Percentiles rank a stretch among this genome's conserved stretches.
Evolutionary conservation across 2,329 filamentous ascomycete species (phyloP).

Genomic region (Taxawa tesnikishii): DNA sequence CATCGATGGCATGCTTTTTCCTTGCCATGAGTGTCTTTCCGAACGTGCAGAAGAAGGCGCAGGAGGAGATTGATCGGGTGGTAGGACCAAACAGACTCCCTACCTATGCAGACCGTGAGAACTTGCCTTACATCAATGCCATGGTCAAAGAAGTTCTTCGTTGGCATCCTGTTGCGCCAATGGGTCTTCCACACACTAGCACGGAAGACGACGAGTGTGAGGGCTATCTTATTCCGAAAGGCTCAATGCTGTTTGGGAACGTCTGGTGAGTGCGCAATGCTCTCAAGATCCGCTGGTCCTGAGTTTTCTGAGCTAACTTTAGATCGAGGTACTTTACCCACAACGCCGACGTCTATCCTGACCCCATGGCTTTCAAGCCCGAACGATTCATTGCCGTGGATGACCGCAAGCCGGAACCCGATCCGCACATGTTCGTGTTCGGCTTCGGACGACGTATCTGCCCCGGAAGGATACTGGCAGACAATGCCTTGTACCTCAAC

Average conservation of each 20-base stretch:
- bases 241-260: slow-evolving; percentile 24
- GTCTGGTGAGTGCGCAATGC: slow-evolving; percentile 25
- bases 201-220: slow-evolving; percentile 26
- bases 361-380: too few relatives aligned
- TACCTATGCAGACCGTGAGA: slow-evolving; percentile 13
- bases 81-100: slow-evolving; percentile 16
- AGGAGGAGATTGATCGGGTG: slow-evolving; percentile 17
- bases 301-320: too few relatives aligned
- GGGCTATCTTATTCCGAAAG: slow-evolving; percentile 29
- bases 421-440: slow-evolving; percentile 8
- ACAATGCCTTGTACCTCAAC: slow-evolving; percentile 26
- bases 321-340: slow-evolving; percentile 10
- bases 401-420: too few relatives aligned
- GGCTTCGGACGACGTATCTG: slow-evolving; percentile 11
- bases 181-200: slow-evolving; percentile 26
- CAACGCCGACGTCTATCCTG: too few relatives aligned
- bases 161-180: slow-evolving; percentile 18
- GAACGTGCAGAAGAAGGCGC: slow-evolving; percentile 16
- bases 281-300: slow-evolving; percentile 8
- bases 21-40: slow-evolving; percentile 16
- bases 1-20: slow-evolving; percentile 23
- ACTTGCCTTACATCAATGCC: slow-evolving; percentile 18
- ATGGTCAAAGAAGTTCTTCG: slow-evolving; percentile 22
- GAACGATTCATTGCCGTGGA: too few relatives aligned
- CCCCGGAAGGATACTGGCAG: slow-evolving; percentile 17